Evolutionary conservation across 2,329 filamentous ascomycete genomes (phyloP).

Genomic region (Cercospora sp.): DNA sequence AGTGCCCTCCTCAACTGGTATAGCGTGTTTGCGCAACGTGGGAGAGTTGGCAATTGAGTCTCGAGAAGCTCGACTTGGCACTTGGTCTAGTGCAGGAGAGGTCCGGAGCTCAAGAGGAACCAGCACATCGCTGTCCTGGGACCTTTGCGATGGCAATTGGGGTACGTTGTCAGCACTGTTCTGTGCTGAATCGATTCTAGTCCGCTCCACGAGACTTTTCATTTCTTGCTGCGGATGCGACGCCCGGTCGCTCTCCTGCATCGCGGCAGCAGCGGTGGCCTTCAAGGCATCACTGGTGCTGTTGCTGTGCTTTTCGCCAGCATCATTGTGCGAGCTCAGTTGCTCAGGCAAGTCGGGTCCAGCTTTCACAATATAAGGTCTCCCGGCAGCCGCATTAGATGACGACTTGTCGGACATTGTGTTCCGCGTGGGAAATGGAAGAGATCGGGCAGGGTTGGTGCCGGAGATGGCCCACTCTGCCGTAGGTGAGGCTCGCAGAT

Average conservation of each 20-base stretch:
- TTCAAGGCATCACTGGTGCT: slow-evolving; percentile 14
- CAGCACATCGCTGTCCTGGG: not conserved
- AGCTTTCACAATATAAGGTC: slow-evolving; percentile 9
- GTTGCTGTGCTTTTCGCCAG: not conserved
- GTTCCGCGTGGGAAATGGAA: not conserved
- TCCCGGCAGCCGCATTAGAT: not conserved
- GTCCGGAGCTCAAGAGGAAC: slow-evolving; percentile 12
- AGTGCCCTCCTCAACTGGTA: slow-evolving; percentile 19
- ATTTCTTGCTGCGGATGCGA: slow-evolving; percentile 7
- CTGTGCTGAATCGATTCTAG: slow-evolving; percentile 28
- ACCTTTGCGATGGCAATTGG: slow-evolving; percentile 18
- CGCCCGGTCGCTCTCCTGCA: slow-evolving; percentile 18
- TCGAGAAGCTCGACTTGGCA: slow-evolving; percentile 5
- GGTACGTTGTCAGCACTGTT: slow-evolving; percentile 22
- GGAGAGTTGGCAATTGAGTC: slow-evolving; percentile 30
- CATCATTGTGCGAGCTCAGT: not conserved
- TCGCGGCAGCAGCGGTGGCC: slow-evolving; percentile 23
- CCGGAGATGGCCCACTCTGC: not conserved
- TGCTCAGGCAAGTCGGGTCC: slow-evolving; percentile 4
- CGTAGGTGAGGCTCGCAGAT: slow-evolving; percentile 1
- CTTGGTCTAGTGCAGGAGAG: slow-evolving; percentile 1
- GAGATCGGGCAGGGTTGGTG: not conserved
- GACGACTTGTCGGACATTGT: slow-evolving; percentile 7
- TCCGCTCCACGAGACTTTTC: slow-evolving; percentile 15
- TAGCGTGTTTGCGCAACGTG: slow-evolving; percentile 27